Percentiles rank a stretch among this genome's conserved stretches.
Conservation (phyloP, 805 yeast genomes). For the Wickerhamiella azyma region DNA sequence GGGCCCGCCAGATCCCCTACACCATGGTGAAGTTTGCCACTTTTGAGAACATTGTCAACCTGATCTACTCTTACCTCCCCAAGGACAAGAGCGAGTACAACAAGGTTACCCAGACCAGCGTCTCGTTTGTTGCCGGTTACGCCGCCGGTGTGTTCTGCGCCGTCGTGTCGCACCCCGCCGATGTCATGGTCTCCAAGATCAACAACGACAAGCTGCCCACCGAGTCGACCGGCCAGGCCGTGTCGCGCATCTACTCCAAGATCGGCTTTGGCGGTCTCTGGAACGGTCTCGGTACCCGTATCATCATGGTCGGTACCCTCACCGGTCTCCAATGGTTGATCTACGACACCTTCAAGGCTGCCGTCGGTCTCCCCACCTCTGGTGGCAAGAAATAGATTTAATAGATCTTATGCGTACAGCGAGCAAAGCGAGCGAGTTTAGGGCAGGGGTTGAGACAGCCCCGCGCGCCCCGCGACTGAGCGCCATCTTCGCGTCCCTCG, state of each 20-base stretch:
- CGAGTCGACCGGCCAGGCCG: slow-evolving; percentile 55
- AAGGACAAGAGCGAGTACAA: slow-evolving; percentile 60
- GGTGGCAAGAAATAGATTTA: slow-evolving; percentile 31
- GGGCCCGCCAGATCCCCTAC: slow-evolving; percentile 97
- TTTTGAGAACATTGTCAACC: slow-evolving; percentile 80
- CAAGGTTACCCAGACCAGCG: slow-evolving; percentile 74
- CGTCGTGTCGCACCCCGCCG: slow-evolving; percentile 95
- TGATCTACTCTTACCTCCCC: slow-evolving; percentile 61
- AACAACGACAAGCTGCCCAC: slow-evolving; percentile 54
- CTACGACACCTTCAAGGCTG: slow-evolving; percentile 92
- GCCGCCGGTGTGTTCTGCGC: slow-evolving; percentile 97
- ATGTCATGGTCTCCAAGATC: slow-evolving; percentile 91
- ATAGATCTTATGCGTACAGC: no score
- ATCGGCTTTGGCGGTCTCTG: slow-evolving; percentile 88
- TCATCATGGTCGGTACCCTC: slow-evolving; percentile 92
- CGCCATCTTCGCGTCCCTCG: no score
- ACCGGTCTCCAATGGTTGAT: slow-evolving; percentile 96
- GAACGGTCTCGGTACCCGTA: slow-evolving; percentile 91
- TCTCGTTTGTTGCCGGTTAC: slow-evolving; percentile 90
- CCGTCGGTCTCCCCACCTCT: slow-evolving; percentile 86
- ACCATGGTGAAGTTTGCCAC: slow-evolving; percentile 95
- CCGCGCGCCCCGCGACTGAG: no score
- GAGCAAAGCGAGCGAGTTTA: no score
- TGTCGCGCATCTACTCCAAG: slow-evolving; percentile 57
- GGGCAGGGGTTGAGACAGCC: no score